Percentiles rank a stretch among this genome's conserved stretches.
phyloP scores from a whole-genome alignment of 2,329 filamentous ascomycete genomes.

The Cladophialophora chaetospira region DNA sequence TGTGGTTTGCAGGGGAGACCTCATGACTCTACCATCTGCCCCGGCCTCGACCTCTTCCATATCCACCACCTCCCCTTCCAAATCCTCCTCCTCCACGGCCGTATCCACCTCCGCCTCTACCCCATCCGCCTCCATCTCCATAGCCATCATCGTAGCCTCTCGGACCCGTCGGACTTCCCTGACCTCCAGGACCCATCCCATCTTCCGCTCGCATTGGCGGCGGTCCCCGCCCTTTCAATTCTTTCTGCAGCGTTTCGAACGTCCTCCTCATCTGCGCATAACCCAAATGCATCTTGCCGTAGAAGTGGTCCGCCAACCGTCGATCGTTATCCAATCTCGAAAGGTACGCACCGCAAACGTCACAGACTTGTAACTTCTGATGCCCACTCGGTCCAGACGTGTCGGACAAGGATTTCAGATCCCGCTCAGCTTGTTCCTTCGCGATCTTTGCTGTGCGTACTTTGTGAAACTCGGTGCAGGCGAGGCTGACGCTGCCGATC shows the following conservation, averaged over 20 bases:
- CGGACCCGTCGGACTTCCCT: constrained; percentile 36
- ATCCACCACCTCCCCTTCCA: constrained; percentile 45
- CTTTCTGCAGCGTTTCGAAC: constrained; percentile 80
- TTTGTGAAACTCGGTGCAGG: constrained; percentile 85
- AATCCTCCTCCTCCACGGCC: constrained; percentile 46
- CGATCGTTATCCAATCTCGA: constrained; percentile 92
- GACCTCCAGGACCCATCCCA: constrained; percentile 32
- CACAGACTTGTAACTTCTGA: constrained; percentile 97
- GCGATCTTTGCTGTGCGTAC: constrained; percentile 76
- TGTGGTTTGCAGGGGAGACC: too few relatives aligned
- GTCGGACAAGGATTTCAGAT: constrained; percentile 87
- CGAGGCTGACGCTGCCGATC: constrained; percentile 75
- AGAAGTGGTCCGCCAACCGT: constrained; percentile 93
- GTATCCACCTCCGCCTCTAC: constrained; percentile 51
- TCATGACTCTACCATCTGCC: constrained; percentile 28
- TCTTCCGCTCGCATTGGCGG: constrained; percentile 55
- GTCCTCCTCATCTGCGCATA: constrained; percentile 98
- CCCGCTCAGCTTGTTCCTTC: constrained; percentile 81
- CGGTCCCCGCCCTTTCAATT: constrained; percentile 72
- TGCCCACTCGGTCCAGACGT: constrained; percentile 91
- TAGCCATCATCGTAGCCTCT: constrained; percentile 54
- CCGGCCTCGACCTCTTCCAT: constrained; percentile 35
- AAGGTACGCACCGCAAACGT: constrained; percentile 95
- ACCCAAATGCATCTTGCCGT: constrained; percentile 98
- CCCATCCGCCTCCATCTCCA: constrained; percentile 55